Evolutionary conservation across 768 basidiomycete species (phyloP).

Genomic region (Termitomyces sp.): DNA sequence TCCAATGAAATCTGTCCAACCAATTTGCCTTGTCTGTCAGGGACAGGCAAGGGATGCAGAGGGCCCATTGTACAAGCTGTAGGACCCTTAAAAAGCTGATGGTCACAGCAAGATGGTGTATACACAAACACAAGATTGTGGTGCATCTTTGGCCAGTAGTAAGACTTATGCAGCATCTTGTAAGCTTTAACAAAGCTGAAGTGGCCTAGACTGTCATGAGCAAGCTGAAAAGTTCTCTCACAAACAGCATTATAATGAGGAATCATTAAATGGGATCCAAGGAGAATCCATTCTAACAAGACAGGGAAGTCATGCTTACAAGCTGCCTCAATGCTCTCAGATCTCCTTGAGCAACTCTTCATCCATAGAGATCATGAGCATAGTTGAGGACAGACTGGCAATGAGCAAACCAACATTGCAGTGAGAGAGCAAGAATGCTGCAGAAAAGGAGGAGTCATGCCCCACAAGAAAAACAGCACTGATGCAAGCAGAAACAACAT

Average conservation of each 20-base stretch:
- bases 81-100: constrained; percentile 23
- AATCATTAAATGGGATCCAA: background rate
- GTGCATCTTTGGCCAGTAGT: constrained; percentile 34
- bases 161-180: constrained; percentile 17
- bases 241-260: background rate
- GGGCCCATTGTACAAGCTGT: constrained; percentile 24
- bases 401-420: too few species aligned
- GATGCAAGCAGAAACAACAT: constrained; percentile 7
- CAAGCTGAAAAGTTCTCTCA: too few species aligned
- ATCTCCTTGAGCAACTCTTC: too few species aligned
- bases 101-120: constrained; percentile 7
- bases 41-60: constrained; percentile 20
- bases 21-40: constrained; percentile 12
- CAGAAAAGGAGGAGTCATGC: too few species aligned
- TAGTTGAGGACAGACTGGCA: too few species aligned
- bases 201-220: constrained; percentile 28
- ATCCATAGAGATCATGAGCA: too few species aligned
- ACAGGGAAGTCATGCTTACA: too few species aligned
- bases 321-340: too few species aligned
- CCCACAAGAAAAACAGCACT: too few species aligned
- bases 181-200: constrained; percentile 33
- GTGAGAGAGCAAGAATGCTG: too few species aligned
- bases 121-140: constrained; percentile 7
- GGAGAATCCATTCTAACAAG: background rate
- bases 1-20: too few species aligned